Conservation (phyloP, 177 flowering plant species). For the Vitis hybrid region DNA sequence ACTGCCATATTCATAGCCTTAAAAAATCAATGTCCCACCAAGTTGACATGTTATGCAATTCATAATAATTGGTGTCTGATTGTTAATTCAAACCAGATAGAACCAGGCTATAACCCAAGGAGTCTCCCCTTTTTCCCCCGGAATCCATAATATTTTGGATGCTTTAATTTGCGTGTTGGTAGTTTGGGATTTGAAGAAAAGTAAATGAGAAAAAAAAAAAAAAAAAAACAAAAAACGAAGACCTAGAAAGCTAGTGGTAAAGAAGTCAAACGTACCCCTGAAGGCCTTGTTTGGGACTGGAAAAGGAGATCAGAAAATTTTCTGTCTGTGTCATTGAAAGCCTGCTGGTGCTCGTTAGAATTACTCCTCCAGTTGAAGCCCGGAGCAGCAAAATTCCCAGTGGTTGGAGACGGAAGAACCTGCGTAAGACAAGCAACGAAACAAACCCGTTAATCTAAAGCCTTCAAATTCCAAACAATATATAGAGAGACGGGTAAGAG, state of each 20-base stretch:
- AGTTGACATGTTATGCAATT: background rate
- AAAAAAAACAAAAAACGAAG: background rate
- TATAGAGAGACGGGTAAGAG: background rate
- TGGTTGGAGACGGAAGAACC: conserved; percentile 70
- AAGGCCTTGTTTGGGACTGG: conserved; percentile 46
- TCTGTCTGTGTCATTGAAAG: conserved; percentile 36
- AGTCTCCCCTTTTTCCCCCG: too few species aligned
- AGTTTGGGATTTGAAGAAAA: background rate
- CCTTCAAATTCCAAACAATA: background rate
- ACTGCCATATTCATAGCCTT: too few species aligned
- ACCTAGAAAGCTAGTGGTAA: background rate
- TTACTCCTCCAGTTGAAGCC: conserved; percentile 41
- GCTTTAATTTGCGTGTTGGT: too few species aligned
- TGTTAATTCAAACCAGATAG: too few species aligned
- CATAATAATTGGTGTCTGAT: too few species aligned
- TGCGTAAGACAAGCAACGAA: conserved; percentile 11
- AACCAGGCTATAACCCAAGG: too few species aligned
- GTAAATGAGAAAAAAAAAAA: too few species aligned
- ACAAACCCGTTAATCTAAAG: conserved; percentile 5
- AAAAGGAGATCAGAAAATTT: conserved; percentile 51
- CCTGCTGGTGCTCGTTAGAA: conserved; percentile 25
- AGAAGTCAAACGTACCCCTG: conserved; percentile 27
- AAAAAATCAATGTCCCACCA: background rate
- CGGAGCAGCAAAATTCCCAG: conserved; percentile 47
- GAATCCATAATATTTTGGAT: too few species aligned